phyloP scores from a whole-genome alignment of 306 rosid species.

The Pueraria montana region DNA sequence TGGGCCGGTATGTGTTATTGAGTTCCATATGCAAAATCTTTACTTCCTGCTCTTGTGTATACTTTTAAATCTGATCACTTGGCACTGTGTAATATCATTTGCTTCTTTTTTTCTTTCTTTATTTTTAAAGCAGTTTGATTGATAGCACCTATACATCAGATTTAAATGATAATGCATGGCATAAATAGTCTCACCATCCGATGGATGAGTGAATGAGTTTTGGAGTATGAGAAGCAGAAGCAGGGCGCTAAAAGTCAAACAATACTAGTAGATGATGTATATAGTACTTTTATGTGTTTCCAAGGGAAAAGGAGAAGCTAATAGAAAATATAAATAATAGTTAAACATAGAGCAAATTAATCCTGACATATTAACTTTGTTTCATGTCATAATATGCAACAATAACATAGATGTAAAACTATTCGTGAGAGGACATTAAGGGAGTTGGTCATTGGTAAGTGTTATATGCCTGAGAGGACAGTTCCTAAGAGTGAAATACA shows the following conservation, averaged over 20 bases:
- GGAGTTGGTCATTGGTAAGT: too few relatives aligned
- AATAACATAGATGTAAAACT: background rate
- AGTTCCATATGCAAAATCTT: slow-evolving; percentile 17
- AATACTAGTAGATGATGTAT: slow-evolving; percentile 3
- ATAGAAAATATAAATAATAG: background rate
- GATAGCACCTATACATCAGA: background rate
- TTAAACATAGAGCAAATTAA: background rate
- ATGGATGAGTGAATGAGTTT: background rate
- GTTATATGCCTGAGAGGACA: background rate
- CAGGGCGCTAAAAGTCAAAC: background rate
- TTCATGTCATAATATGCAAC: slow-evolving; percentile 5
- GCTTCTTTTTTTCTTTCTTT: background rate
- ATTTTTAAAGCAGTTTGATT: slow-evolving; percentile 17
- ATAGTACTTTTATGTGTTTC: slow-evolving; percentile 11
- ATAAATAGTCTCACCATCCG: slow-evolving; percentile 23
- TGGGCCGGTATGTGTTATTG: slow-evolving; percentile 79
- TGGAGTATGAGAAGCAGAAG: slow-evolving; percentile 3
- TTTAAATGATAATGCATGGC: slow-evolving; percentile 40
- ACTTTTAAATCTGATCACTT: slow-evolving; percentile 32
- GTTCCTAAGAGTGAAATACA: slow-evolving; percentile 3
- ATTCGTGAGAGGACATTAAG: background rate
- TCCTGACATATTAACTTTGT: slow-evolving; percentile 5
- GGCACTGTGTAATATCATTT: slow-evolving; percentile 22
- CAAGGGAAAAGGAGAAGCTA: slow-evolving; percentile 8
- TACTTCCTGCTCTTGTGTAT: slow-evolving; percentile 13